Evolutionary conservation across 225 moss, liverwort and hornwort species (phyloP), one percentile per base, ranked within the genome.

Genomic region (Polytrichum formosum): DNA sequence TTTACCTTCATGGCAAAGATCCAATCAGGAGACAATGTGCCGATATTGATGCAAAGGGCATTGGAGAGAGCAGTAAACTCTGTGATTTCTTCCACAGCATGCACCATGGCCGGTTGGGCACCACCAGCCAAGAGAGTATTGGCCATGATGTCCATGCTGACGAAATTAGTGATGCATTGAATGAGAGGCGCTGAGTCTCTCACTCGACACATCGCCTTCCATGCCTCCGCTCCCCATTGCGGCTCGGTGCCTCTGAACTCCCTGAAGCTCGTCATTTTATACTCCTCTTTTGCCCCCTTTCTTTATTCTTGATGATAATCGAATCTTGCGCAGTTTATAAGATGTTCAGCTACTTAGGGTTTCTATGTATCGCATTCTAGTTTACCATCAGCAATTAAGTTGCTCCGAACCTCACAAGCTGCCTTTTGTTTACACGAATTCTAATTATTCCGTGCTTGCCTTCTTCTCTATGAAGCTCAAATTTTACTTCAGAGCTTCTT

Each of bases 81-180:
- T 5, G 81, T 77, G 58, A 97, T 91, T 79, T 97, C 97, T 79
- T 97, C 97, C 53, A 97, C 88, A 0, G 94, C 97, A 54, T 97
- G 97, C 59, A 97, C 90, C 97, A 97, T 97, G 25, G 97, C 97
- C 18, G 97, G 97, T 18, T 90, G 91, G 54, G 97, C 97, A 55
- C 97, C 97, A 0, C 88, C 94, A 8, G 97, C 91, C 61, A 97
- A 70, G 37, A 97, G 89, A 0, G 97, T 87, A 73, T 97, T 97
- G 8, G 96, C 96, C 96, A 97, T 97, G 31, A 97, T 91, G 68
- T 97, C 96, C 96, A 97, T 97, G 70, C 93, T 93, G 54, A 97
- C 96, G 72, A 89, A 97, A 69, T 97, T 97, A 21, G 96, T 97
- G 66, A 97, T 94, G 71, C 96, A 97, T 66, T 97, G 96, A 23